phyloP scores from a whole-genome alignment of 306 rosid genomes.

The Nissolia schottii region DNA sequence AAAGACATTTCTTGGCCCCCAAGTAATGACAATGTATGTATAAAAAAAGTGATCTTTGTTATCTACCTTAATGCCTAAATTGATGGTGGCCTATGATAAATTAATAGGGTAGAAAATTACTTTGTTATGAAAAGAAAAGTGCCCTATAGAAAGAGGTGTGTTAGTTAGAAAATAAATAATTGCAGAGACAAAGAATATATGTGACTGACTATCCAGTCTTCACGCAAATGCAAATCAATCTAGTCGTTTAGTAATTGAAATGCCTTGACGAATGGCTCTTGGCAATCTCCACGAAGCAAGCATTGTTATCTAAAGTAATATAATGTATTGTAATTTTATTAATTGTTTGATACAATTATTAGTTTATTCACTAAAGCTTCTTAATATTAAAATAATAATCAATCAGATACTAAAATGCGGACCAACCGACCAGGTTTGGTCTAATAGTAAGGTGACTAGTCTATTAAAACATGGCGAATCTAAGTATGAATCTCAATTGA shows the following conservation, averaged over 20 bases:
- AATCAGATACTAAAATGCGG: no score
- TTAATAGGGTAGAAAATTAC: neutral
- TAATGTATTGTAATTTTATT: no score
- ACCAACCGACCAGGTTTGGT: no score
- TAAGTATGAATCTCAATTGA: no score
- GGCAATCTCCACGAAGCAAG: neutral
- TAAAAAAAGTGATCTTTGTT: slow-evolving; percentile 44
- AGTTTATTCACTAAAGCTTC: no score
- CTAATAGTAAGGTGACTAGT: no score
- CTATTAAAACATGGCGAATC: no score
- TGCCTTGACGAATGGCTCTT: neutral
- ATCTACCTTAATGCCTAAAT: slow-evolving; percentile 31
- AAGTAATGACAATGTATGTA: slow-evolving; percentile 22
- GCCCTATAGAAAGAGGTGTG: neutral
- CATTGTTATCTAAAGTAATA: neutral
- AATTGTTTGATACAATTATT: no score
- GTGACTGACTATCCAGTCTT: neutral
- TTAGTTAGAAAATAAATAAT: neutral
- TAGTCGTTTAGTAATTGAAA: neutral
- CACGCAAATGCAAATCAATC: neutral
- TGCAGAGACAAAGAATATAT: neutral
- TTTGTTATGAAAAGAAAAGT: neutral
- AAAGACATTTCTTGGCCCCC: slow-evolving; percentile 36
- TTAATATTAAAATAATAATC: no score
- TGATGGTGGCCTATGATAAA: slow-evolving; percentile 20